A percentile compares a stretch with the other conserved stretches of the same genome.
Evolutionary conservation across 1,284 basidiomycete species (phyloP).

Genomic region (Cystobasidium sp.): DNA sequence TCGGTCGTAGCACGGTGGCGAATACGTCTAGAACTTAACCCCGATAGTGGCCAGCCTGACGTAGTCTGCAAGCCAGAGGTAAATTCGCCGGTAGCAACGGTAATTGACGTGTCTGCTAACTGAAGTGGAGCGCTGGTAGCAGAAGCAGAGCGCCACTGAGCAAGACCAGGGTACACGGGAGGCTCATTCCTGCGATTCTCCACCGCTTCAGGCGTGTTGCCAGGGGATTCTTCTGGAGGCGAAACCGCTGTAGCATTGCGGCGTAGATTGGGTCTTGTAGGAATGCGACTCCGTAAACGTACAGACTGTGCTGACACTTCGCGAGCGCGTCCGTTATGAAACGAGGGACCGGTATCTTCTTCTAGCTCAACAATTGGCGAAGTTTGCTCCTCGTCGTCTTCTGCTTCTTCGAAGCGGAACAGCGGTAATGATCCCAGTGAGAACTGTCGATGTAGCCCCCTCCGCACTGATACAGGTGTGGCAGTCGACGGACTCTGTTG

Average conservation of each 20-base stretch:
- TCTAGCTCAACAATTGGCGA: not conserved
- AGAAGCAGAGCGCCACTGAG: not conserved
- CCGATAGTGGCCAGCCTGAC: too few relatives aligned
- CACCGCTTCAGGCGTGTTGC: conserved; percentile 22
- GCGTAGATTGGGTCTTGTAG: conserved; percentile 25
- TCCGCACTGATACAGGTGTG: conserved; percentile 4
- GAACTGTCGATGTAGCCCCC: conserved; percentile 12
- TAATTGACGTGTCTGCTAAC: not conserved
- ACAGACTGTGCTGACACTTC: not conserved
- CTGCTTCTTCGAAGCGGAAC: conserved; percentile 24
- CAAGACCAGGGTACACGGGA: not conserved
- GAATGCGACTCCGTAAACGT: not conserved
- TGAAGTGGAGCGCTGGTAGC: not conserved
- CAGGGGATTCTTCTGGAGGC: conserved; percentile 34
- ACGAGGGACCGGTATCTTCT: not conserved
- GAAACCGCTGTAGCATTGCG: conserved; percentile 36
- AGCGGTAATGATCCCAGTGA: conserved; percentile 22
- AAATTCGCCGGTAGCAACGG: not conserved
- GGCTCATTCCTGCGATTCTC: not conserved
- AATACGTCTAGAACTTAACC: too few relatives aligned
- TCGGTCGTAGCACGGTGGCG: too few relatives aligned
- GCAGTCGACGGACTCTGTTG: not conserved
- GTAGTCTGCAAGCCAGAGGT: not conserved
- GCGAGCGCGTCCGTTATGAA: too few relatives aligned
- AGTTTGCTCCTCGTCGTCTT: not conserved